Evolutionary conservation across 257 asterid species (phyloP).

Genomic region (Catharanthus roseus): DNA sequence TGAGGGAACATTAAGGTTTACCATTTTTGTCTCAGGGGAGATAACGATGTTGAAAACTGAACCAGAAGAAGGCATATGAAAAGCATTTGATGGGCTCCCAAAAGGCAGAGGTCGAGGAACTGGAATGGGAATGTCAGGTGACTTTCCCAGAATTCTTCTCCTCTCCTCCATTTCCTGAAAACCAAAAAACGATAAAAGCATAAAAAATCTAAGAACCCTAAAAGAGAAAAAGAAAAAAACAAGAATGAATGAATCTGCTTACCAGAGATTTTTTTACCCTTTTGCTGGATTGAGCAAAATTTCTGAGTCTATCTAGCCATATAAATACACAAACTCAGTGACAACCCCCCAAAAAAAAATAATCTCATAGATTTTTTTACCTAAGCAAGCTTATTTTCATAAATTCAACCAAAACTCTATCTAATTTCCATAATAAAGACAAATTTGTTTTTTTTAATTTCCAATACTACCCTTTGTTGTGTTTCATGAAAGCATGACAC

Average conservation of each 20-base stretch:
- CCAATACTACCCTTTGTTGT: background rate
- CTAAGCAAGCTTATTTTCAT: background rate
- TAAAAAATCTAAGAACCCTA: background rate
- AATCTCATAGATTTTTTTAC: too few species aligned
- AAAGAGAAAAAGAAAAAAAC: background rate
- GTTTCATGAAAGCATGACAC: background rate
- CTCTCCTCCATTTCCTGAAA: background rate
- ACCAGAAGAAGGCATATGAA: background rate
- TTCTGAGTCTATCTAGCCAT: background rate
- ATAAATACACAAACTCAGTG: slow-evolving; percentile 6
- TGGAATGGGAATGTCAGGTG: background rate
- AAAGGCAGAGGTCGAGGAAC: background rate
- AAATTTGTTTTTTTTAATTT: too few species aligned
- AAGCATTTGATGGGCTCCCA: background rate
- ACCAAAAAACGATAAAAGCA: background rate
- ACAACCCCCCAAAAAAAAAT: background rate
- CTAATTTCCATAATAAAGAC: background rate
- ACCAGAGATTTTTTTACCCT: background rate
- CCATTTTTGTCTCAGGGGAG: background rate
- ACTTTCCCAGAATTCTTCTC: background rate
- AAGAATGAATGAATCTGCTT: background rate
- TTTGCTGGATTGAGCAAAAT: background rate
- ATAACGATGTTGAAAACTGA: too few species aligned
- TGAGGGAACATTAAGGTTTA: background rate
- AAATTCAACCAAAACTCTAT: background rate